Evolutionary conservation across 2,329 filamentous ascomycete species (phyloP).

Genomic region (Cytospora piceae): DNA sequence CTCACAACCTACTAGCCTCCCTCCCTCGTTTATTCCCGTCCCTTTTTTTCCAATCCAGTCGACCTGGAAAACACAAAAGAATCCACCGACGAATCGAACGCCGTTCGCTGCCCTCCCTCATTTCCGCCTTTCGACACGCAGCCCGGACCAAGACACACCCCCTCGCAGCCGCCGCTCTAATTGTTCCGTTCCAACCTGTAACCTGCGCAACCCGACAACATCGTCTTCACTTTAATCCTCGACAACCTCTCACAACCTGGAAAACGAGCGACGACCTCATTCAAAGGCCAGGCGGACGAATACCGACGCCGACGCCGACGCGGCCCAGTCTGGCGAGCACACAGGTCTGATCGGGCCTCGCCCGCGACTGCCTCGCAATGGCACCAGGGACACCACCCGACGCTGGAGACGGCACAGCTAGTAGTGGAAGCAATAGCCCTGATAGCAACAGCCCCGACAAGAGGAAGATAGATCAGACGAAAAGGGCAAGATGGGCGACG

Average conservation of each 20-base stretch:
- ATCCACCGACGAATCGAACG: constrained; percentile 15
- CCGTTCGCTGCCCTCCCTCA: constrained; percentile 8
- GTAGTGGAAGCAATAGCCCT: constrained; percentile 29
- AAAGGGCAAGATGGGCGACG: constrained; percentile 95
- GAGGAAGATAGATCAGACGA: constrained; percentile 60
- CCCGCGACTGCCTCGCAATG: constrained; percentile 45
- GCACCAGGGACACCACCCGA: constrained; percentile 32
- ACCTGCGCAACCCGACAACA: not conserved
- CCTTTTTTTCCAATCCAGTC: constrained; percentile 9
- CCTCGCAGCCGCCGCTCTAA: constrained; percentile 8
- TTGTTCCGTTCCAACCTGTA: not conserved
- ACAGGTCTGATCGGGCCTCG: constrained; percentile 48
- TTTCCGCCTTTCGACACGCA: constrained; percentile 12
- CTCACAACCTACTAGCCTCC: constrained; percentile 2
- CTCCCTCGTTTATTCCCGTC: constrained; percentile 21
- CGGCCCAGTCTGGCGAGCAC: constrained; percentile 47
- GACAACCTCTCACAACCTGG: constrained; percentile 4
- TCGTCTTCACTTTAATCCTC: not conserved
- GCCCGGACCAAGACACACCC: not conserved
- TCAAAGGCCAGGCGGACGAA: constrained; percentile 30
- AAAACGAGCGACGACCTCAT: constrained; percentile 8
- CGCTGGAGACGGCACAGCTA: constrained; percentile 23
- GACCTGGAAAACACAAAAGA: constrained; percentile 14
- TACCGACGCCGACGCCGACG: constrained; percentile 37
- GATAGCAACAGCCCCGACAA: constrained; percentile 42